These are phyloP conservation scores for Fraxinus quadrangulata DNA, from an alignment of 257 asterid genomes.

Conservation along the genomic window DNA sequence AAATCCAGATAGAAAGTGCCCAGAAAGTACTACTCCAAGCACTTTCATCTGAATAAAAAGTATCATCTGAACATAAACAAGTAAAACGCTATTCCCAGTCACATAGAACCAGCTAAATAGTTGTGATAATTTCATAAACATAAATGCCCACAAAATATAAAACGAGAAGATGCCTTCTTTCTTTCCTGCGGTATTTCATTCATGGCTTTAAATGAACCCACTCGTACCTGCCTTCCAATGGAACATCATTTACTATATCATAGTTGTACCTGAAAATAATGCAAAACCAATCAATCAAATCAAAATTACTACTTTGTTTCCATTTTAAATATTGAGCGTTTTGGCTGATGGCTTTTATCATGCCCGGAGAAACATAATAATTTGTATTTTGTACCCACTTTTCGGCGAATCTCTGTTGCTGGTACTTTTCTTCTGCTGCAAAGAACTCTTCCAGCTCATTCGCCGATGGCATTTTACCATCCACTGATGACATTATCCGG, in stretches of 20 bases:
- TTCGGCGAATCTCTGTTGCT: conserved; percentile 38
- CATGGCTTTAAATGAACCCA: conserved; percentile 25
- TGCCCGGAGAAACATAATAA: not conserved
- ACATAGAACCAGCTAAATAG: not conserved
- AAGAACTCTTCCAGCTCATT: conserved; percentile 49
- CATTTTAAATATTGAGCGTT: conserved; percentile 2
- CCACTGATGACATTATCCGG: not conserved
- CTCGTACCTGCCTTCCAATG: conserved; percentile 31
- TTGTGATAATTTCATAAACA: not conserved
- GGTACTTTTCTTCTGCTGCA: conserved; percentile 38
- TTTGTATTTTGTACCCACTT: conserved; percentile 36
- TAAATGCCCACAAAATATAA: not conserved
- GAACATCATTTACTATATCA: conserved; percentile 28
- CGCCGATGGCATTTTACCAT: conserved; percentile 24
- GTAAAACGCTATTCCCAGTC: not conserved
- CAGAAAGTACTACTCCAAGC: not conserved
- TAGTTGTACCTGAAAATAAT: conserved; percentile 35
- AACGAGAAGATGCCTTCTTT: not conserved
- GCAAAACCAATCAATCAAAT: conserved; percentile 5
- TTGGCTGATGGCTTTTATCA: conserved; percentile 2
- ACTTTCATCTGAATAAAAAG: not conserved
- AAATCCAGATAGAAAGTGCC: not conserved
- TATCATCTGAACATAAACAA: too few relatives aligned
- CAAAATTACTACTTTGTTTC: not conserved
- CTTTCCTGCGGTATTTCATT: not conserved